Conservation (phyloP, 352 stramenopile genomes). For the Pythium monospermum region DNA sequence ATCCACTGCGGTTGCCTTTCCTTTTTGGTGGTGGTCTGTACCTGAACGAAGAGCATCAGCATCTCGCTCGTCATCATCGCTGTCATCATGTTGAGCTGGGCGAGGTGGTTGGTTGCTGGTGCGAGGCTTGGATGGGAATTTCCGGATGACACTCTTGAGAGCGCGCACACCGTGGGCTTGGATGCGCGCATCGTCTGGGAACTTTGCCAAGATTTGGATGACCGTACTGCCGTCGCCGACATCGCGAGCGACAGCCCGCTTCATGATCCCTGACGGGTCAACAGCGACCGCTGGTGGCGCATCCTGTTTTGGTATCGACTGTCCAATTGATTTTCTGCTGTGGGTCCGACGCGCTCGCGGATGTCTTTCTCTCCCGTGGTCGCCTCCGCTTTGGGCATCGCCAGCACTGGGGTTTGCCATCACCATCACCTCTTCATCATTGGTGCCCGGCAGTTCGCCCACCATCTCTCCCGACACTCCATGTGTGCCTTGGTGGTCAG, state of each 20-base stretch:
- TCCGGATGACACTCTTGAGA: constrained; percentile 37
- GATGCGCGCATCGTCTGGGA: constrained; percentile 31
- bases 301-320: neutral
- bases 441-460: neutral
- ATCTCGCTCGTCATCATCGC: neutral
- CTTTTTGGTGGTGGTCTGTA: too few relatives aligned
- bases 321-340: neutral
- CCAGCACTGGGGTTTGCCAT: too few relatives aligned
- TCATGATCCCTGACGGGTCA: constrained; percentile 42
- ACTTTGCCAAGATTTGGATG: constrained; percentile 45
- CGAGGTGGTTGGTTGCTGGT: neutral
- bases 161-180: constrained; percentile 46
- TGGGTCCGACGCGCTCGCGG: neutral
- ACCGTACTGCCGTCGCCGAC: constrained; percentile 35
- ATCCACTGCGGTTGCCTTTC: too few relatives aligned
- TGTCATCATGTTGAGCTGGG: neutral
- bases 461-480: neutral
- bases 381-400: neutral
- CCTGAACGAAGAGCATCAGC: too few relatives aligned
- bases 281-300: constrained; percentile 5
- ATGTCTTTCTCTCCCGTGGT: neutral
- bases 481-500: neutral
- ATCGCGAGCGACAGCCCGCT: constrained; percentile 42
- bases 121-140: constrained; percentile 1
- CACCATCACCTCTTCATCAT: neutral